These are phyloP conservation scores for Phytophthora foliorum DNA, from an alignment of 352 stramenopile genomes.

Conservation along the genomic window DNA sequence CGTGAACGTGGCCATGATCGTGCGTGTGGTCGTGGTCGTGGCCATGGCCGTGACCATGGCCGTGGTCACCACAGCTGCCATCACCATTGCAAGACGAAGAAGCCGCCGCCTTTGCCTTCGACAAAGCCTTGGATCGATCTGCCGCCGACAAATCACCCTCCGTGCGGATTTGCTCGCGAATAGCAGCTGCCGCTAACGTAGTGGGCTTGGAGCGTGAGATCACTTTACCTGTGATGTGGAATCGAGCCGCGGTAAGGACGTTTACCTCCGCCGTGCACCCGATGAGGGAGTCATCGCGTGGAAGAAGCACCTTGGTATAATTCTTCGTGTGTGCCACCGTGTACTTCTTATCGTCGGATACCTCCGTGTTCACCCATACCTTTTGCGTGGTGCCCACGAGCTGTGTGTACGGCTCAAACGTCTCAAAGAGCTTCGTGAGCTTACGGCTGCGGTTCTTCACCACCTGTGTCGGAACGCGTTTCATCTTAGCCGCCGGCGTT, in stretches of 20 bases:
- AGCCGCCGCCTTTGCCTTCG: constrained; percentile 29
- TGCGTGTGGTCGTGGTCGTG: constrained; percentile 30
- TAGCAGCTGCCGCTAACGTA: constrained; percentile 56
- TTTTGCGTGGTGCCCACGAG: constrained; percentile 71
- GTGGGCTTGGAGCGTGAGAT: constrained; percentile 64
- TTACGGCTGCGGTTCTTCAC: constrained; percentile 91
- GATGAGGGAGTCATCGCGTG: constrained; percentile 76
- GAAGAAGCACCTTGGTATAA: constrained; percentile 94
- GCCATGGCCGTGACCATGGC: constrained; percentile 23
- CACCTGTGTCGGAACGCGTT: constrained; percentile 84
- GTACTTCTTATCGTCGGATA: constrained; percentile 78
- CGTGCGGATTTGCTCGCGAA: constrained; percentile 63
- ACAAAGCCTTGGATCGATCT: constrained; percentile 43
- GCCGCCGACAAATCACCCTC: constrained; percentile 42
- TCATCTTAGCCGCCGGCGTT: constrained; percentile 93
- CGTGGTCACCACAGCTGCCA: constrained; percentile 37
- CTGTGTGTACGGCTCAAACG: constrained; percentile 79
- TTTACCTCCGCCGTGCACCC: constrained; percentile 76
- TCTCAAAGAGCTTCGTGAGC: constrained; percentile 90
- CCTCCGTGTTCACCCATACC: constrained; percentile 89
- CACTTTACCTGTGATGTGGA: constrained; percentile 81
- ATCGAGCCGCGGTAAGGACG: constrained; percentile 64
- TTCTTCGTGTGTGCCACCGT: constrained; percentile 93
- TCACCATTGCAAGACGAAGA: constrained; percentile 37
- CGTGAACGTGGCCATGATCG: constrained; percentile 30